A percentile compares a stretch with the other conserved stretches of the same genome.
Conservation (phyloP, 2,329 filamentous ascomycete genomes). For the Alternaria sp. region DNA sequence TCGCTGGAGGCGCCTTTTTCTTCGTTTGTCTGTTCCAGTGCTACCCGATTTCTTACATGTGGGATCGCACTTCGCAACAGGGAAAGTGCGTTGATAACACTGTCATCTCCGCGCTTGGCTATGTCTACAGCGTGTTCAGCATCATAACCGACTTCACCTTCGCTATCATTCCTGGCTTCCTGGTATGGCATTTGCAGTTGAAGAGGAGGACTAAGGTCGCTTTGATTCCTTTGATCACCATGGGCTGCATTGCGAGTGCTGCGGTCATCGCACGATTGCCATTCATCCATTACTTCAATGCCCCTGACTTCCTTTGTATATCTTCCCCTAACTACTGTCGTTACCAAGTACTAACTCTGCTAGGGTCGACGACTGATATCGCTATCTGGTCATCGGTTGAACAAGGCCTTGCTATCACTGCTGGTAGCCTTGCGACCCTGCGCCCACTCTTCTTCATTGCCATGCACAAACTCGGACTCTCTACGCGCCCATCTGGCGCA, state of each 20-base stretch:
- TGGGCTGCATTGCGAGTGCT: conserved; percentile 58
- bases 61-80: conserved; percentile 50
- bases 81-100: conserved; percentile 55
- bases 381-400: conserved; percentile 50
- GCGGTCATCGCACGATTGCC: conserved; percentile 46
- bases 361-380: conserved; percentile 47
- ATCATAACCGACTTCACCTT: conserved; percentile 60
- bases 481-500: conserved; percentile 27
- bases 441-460: conserved; percentile 45
- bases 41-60: conserved; percentile 60
- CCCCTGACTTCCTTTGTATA: conserved; percentile 47
- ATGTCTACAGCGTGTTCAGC: conserved; percentile 59
- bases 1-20: conserved; percentile 54
- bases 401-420: conserved; percentile 50
- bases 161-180: conserved; percentile 59
- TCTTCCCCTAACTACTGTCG: not conserved
- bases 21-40: conserved; percentile 63
- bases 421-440: conserved; percentile 47
- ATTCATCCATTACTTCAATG: conserved; percentile 40
- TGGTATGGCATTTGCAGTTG: conserved; percentile 62
- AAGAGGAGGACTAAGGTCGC: conserved; percentile 60
- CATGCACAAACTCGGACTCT: conserved; percentile 36
- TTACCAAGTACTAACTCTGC: not conserved
- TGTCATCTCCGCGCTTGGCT: conserved; percentile 54
- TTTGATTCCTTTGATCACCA: conserved; percentile 58